Conservation (phyloP, 352 stramenopile genomes). For the Phytophthora quininea region DNA sequence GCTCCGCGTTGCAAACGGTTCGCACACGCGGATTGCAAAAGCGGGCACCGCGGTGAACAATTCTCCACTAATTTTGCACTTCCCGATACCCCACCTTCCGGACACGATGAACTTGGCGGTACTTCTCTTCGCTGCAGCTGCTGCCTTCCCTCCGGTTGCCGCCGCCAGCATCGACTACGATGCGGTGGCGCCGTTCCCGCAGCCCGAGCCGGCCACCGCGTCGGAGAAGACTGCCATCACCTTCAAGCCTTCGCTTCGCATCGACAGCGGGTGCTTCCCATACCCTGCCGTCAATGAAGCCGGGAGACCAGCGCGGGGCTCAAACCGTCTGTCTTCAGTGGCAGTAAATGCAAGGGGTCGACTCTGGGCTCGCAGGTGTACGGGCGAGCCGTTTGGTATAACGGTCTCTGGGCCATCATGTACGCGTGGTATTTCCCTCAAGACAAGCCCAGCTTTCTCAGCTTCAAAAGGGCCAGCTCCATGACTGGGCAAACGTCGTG, state of each 20-base stretch:
- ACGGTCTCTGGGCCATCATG: not conserved
- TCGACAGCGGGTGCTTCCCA: slow-evolving; percentile 34
- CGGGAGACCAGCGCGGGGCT: slow-evolving; percentile 35
- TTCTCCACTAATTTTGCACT: no score
- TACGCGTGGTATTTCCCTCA: not conserved
- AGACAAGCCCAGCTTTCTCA: slow-evolving; percentile 24
- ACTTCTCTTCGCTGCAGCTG: not conserved
- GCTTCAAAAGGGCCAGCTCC: slow-evolving; percentile 27
- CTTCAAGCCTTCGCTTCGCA: slow-evolving; percentile 39
- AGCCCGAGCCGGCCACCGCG: slow-evolving; percentile 18
- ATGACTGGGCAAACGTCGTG: slow-evolving; percentile 39
- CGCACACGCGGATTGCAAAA: no score
- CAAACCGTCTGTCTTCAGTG: not conserved
- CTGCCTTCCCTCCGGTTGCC: not conserved
- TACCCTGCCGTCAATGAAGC: slow-evolving; percentile 35
- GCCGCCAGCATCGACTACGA: not conserved
- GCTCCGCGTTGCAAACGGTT: no score
- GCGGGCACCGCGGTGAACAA: no score
- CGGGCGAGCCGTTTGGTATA: slow-evolving; percentile 9
- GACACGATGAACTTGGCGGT: not conserved
- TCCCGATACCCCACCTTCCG: no score
- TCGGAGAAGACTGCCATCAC: slow-evolving; percentile 29
- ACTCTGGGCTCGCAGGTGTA: slow-evolving; percentile 12
- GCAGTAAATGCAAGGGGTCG: slow-evolving; percentile 6
- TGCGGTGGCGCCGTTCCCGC: slow-evolving; percentile 3